A percentile compares a stretch with the other conserved stretches of the same genome.
These are phyloP conservation scores for Glycyrrhiza uralensis DNA, from an alignment of 306 rosid genomes.

Conservation along the genomic window DNA sequence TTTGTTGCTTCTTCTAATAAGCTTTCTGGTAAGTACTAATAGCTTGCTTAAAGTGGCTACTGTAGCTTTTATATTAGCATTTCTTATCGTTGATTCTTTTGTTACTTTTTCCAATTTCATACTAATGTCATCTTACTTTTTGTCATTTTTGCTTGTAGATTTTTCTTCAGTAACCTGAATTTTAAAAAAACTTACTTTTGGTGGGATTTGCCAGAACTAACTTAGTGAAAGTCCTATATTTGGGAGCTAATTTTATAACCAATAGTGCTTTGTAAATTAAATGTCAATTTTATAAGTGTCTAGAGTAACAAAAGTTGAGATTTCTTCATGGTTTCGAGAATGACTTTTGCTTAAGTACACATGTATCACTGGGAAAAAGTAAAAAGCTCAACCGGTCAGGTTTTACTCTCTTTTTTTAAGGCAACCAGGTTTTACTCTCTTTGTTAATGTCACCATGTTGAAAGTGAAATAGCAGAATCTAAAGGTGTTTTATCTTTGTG, in stretches of 20 bases:
- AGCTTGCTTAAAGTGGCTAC: background rate
- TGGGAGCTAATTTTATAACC: background rate
- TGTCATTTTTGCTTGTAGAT: background rate
- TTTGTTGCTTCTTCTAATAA: slow-evolving; percentile 46
- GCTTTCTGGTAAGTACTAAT: slow-evolving; percentile 56
- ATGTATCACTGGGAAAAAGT: background rate
- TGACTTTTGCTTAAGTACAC: background rate
- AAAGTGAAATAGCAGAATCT: background rate
- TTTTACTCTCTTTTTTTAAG: background rate
- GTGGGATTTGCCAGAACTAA: background rate
- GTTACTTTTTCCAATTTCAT: background rate
- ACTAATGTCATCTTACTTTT: background rate
- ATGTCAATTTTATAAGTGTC: background rate
- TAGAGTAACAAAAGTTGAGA: background rate
- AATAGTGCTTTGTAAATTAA: background rate
- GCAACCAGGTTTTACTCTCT: background rate
- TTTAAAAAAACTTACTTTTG: background rate
- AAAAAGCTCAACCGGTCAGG: background rate
- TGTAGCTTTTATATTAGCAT: background rate
- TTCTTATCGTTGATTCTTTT: background rate
- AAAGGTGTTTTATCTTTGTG: background rate
- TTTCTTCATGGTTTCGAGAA: background rate
- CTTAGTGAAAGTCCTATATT: background rate
- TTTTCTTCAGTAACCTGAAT: background rate
- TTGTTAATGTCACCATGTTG: background rate